These are phyloP conservation scores for Penicillium steckii DNA, from an alignment of 495 filamentous ascomycete species.

Conservation along the genomic window DNA sequence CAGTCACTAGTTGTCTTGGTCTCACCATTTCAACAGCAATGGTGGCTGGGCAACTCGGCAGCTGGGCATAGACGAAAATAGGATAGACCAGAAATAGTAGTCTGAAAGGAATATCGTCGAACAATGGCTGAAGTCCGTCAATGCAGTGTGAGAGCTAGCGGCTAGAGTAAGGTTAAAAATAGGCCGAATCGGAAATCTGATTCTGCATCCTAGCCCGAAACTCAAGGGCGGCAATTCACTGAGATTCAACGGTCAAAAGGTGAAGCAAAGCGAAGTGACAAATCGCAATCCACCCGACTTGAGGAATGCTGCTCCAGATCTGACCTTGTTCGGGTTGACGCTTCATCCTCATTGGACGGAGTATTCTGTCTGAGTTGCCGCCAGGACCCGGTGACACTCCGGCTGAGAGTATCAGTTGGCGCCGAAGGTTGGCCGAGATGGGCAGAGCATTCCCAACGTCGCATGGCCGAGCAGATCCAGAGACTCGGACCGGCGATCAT, in stretches of 20 bases:
- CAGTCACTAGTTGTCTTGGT: too few relatives aligned
- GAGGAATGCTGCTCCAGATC: too few relatives aligned
- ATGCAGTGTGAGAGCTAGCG: background rate
- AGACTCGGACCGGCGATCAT: slow-evolving; percentile 3
- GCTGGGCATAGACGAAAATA: too few relatives aligned
- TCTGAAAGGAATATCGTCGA: background rate
- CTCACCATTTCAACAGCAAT: too few relatives aligned
- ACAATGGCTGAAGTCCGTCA: background rate
- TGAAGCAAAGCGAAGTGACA: background rate
- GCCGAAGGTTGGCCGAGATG: background rate
- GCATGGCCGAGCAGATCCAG: slow-evolving; percentile 11
- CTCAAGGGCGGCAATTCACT: background rate
- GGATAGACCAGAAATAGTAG: too few relatives aligned
- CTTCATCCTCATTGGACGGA: slow-evolving; percentile 12
- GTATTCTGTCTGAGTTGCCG: slow-evolving; percentile 18
- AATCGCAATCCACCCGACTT: too few relatives aligned
- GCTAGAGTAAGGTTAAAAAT: background rate
- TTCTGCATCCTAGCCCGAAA: background rate
- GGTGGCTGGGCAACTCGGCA: too few relatives aligned
- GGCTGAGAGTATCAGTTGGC: slow-evolving; percentile 16
- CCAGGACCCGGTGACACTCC: slow-evolving; percentile 15
- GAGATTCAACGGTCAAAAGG: background rate
- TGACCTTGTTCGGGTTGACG: background rate
- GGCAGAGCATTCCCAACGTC: slow-evolving; percentile 11
- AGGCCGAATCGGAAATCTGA: background rate